These are phyloP conservation scores for Hypoxylon sp. DNA, from an alignment of 2,329 filamentous ascomycete species.

Conservation along the genomic window DNA sequence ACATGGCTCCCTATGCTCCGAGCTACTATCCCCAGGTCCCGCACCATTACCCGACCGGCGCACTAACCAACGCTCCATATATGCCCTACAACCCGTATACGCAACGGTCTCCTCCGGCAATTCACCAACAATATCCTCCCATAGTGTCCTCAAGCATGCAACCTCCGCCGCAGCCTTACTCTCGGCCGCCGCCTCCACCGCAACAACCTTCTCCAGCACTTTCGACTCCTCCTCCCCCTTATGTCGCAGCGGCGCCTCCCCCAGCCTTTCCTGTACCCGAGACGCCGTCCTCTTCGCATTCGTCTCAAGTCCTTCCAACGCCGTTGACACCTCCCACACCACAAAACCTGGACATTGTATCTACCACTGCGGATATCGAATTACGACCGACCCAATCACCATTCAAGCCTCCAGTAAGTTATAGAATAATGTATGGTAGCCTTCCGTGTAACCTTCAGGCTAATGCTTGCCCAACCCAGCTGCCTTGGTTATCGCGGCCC, in stretches of 20 bases:
- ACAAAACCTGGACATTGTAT: conserved; percentile 55
- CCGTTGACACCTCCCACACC: conserved; percentile 65
- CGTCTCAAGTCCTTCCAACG: conserved; percentile 57
- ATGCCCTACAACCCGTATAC: conserved; percentile 62
- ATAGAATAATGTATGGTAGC: conserved; percentile 11
- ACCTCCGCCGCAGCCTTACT: conserved; percentile 62
- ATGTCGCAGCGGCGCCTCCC: conserved; percentile 62
- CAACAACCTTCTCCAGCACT: conserved; percentile 66
- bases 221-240: conserved; percentile 65
- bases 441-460: conserved; percentile 24
- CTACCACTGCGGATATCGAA: conserved; percentile 49
- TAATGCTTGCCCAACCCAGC: conserved; percentile 57
- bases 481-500: conserved; percentile 71
- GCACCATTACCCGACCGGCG: conserved; percentile 70
- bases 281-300: conserved; percentile 69
- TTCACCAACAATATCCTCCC: conserved; percentile 69
- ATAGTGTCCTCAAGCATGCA: conserved; percentile 61
- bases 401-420: conserved; percentile 68
- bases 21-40: conserved; percentile 70
- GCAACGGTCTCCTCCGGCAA: conserved; percentile 51
- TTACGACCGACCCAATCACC: conserved; percentile 44
- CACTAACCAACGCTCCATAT: conserved; percentile 63
- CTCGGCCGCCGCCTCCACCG: conserved; percentile 59
- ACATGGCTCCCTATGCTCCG: conserved; percentile 65
- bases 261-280: conserved; percentile 60